Base-by-base conservation (phyloP, 2,329 filamentous ascomycete genomes). In the Metarhizium sp. region DNA sequence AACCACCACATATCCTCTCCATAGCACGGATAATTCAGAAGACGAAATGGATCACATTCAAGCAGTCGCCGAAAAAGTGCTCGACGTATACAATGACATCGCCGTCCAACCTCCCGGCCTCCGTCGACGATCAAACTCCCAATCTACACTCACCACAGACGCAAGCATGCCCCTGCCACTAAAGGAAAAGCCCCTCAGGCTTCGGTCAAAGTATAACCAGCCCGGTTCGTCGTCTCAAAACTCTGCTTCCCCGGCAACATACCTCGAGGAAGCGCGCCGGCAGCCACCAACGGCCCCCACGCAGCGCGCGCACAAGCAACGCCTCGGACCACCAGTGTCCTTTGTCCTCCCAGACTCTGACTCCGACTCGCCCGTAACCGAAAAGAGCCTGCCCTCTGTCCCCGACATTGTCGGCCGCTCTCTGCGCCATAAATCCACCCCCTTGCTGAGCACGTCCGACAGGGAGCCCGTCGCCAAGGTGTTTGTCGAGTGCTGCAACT, bases 401-500 rank as follows among this genome's bases (percentile, higher is more conserved):
- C 20, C 47, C 2, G 51, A 55, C 4, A 38, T 49, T 3, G 16
- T 50, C 20, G 50, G 56, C 38, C 55, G 52, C 18, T 53, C 51
- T 32, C n/a, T 42, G 11, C 58, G 62, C 7, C 55, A 55, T 45
- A 47, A 51, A 16, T 51, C 54, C 16, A 55, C 54, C 3, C 53
- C 58, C 2, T 51, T 51, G 13, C 56, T 60, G 10, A 52, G 48
- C 10, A 50, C 49, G 30, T 14, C 32, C n/a, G 59, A 59, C 1
- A 60, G 62, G 60, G 73, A 77, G 11, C 75, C 77, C 1, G 66
- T 84, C 13, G 79, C 79, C 38, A 86, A 85, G 70, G 79, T 85
- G 73, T 78, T 86, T 34, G 82, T 86, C 13, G 77, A 85, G 63
- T 86, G 83, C 67, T 86, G 83, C 69, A 73, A 71, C 55, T 86